Conservation (phyloP, 768 basidiomycete genomes). For the Tylopilus subfusipes region DNA sequence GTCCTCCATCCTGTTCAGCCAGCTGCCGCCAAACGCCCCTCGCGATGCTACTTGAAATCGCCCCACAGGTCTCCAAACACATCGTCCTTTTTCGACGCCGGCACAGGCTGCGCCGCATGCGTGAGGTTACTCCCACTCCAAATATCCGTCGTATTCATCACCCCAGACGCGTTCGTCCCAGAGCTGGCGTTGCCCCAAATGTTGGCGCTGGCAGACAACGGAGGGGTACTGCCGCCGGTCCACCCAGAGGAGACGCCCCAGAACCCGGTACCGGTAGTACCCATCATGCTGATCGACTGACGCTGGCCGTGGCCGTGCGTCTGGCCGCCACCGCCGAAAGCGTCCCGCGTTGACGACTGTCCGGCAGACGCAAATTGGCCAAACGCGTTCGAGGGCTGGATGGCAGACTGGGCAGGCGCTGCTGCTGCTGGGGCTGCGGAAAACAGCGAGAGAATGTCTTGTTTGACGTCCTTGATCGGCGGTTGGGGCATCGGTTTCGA, state of each 20-base stretch:
- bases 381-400: conserved; percentile 30
- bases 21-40: too few relatives aligned
- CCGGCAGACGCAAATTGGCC: conserved; percentile 35
- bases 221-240: conserved; percentile 26
- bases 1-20: too few relatives aligned
- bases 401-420: conserved; percentile 24
- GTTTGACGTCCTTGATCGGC: conserved; percentile 70
- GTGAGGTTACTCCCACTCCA: conserved; percentile 50
- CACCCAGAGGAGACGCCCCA: conserved; percentile 73
- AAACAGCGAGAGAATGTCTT: conserved; percentile 84
- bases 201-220: conserved; percentile 15
- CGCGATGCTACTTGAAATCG: conserved; percentile 56
- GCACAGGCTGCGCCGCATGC: conserved; percentile 23
- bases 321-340: conserved; percentile 4
- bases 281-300: conserved; percentile 50
- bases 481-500: conserved; percentile 26
- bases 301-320: conserved; percentile 5
- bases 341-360: conserved; percentile 23
- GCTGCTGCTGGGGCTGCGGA: conserved; percentile 45
- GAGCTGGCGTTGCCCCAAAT: conserved; percentile 31
- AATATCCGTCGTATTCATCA: conserved; percentile 47
- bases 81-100: conserved; percentile 63
- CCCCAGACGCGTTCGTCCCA: conserved; percentile 15
- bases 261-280: conserved; percentile 48
- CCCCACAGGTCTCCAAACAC: conserved; percentile 84